Evolutionary conservation across 176 grass and related monocot species (phyloP).

Genomic region (Bonia amplexicaulis): DNA sequence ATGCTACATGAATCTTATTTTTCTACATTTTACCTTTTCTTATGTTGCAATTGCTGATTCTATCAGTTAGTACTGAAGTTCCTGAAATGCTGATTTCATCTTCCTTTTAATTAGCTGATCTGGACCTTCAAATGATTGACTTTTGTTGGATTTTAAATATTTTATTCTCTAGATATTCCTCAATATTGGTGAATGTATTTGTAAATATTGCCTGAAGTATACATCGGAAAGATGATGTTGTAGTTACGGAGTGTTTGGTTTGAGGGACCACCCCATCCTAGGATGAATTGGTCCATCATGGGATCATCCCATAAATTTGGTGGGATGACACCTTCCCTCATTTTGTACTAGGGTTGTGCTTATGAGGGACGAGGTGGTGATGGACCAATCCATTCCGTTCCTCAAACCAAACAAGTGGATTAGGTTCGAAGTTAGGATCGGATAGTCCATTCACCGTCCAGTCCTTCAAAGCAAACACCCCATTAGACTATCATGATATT

Average conservation of each 20-base stretch:
- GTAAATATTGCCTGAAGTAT: conserved; percentile 18
- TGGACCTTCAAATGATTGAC: background rate
- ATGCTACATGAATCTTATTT: background rate
- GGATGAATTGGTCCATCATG: no score
- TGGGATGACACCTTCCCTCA: no score
- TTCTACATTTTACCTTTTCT: background rate
- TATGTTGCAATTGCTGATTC: background rate
- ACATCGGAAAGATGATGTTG: background rate
- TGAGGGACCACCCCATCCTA: no score
- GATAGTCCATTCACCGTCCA: no score
- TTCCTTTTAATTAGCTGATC: conserved; percentile 18
- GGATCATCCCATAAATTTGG: no score
- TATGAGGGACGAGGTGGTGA: no score
- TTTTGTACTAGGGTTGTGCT: no score
- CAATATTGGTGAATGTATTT: conserved; percentile 1
- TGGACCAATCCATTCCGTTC: no score
- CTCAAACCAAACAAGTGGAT: no score
- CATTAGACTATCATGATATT: background rate
- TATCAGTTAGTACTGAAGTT: background rate
- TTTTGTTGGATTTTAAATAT: background rate
- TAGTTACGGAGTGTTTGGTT: background rate
- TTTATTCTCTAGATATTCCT: background rate
- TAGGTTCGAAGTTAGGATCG: no score
- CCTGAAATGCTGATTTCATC: background rate
- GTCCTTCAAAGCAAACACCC: no score